These are phyloP conservation scores for Rhodotorula sp. DNA, from an alignment of 1,284 basidiomycete genomes.

Conservation along the genomic window DNA sequence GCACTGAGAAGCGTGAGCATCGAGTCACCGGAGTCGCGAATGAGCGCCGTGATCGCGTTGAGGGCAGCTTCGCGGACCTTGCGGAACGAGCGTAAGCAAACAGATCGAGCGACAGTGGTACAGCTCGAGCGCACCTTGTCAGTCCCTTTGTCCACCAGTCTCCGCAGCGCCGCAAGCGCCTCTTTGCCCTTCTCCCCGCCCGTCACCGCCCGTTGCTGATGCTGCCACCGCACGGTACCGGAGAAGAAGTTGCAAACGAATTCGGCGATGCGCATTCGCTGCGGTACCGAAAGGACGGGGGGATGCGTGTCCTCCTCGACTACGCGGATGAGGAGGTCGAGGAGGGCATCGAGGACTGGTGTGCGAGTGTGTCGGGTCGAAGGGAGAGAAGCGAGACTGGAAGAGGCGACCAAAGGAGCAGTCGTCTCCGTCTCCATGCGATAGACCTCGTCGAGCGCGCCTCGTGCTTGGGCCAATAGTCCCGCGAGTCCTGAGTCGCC, in stretches of 20 bases:
- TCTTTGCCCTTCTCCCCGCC: background rate
- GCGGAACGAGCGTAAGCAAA: background rate
- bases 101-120: background rate
- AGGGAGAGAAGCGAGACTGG: background rate
- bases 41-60: slow-evolving; percentile 17
- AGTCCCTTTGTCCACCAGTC: background rate
- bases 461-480: background rate
- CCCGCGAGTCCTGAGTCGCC: background rate
- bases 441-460: background rate
- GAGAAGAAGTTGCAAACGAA: slow-evolving; percentile 27
- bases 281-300: background rate
- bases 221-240: background rate
- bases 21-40: slow-evolving; percentile 8
- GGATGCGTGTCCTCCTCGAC: background rate
- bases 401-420: background rate
- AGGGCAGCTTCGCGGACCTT: slow-evolving; percentile 32
- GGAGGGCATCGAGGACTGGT: background rate
- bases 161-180: slow-evolving; percentile 2
- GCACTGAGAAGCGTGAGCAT: background rate
- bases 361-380: background rate
- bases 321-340: slow-evolving; percentile 17
- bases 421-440: no score
- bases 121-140: slow-evolving; percentile 16
- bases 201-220: slow-evolving; percentile 8
- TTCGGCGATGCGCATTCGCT: slow-evolving; percentile 16